These are phyloP conservation scores for Colletotrichum horii DNA, from an alignment of 2,329 filamentous ascomycete genomes.

Conservation along the genomic window DNA sequence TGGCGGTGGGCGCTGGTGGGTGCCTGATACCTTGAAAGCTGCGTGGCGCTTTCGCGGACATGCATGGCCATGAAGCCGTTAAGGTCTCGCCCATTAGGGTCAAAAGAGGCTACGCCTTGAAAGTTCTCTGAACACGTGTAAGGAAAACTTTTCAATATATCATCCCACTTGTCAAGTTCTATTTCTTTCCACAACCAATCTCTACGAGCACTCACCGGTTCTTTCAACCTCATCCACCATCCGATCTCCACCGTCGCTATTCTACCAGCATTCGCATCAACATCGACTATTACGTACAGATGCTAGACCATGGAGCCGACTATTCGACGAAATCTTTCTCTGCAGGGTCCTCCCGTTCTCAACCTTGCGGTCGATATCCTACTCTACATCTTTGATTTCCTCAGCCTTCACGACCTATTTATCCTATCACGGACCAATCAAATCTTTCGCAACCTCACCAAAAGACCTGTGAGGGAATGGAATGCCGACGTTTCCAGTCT, in stretches of 20 bases:
- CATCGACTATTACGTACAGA: not conserved
- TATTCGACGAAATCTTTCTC: not conserved
- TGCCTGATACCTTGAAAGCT: too few relatives aligned
- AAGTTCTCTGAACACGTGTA: not conserved
- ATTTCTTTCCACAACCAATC: not conserved
- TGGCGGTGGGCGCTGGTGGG: too few relatives aligned
- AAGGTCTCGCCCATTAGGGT: not conserved
- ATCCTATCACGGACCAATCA: accelerated
- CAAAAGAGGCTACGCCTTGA: accelerated
- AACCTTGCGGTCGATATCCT: not conserved
- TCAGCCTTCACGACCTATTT: not conserved
- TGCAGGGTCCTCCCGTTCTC: not conserved
- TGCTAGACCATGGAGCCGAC: not conserved
- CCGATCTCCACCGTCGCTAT: not conserved
- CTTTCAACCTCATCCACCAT: not conserved
- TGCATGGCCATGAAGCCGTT: not conserved
- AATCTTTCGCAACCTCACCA: not conserved
- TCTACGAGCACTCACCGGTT: not conserved
- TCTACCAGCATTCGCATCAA: not conserved
- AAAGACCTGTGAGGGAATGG: accelerated
- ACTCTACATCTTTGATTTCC: not conserved
- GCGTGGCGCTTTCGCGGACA: not conserved
- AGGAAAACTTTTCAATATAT: accelerated
- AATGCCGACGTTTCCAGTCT: accelerated
- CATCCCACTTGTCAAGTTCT: not conserved